Percentiles rank a stretch among this genome's conserved stretches.
Conservation (phyloP, 345 rosid species). For the Noccaea bulbosa region DNA sequence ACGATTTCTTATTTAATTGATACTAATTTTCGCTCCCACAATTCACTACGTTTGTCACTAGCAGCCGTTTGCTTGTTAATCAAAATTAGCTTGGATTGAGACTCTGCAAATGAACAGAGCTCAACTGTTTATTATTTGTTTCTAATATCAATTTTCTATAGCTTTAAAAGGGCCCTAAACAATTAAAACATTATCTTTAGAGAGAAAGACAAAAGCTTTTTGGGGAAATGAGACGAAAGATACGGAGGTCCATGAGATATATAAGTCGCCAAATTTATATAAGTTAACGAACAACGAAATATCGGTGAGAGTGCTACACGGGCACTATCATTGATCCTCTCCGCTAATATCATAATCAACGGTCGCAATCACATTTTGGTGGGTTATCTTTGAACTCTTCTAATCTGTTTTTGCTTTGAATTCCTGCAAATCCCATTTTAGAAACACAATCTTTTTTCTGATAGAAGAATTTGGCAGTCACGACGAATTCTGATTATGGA, state of each 20-base stretch:
- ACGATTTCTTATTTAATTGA: constrained; percentile 18
- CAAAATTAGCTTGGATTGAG: no score
- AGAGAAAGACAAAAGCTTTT: constrained; percentile 17
- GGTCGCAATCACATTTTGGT: constrained; percentile 17
- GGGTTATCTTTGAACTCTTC: constrained; percentile 19
- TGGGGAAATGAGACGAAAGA: constrained; percentile 16
- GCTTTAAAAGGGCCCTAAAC: no score
- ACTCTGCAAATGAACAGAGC: no score
- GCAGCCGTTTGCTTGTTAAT: no score
- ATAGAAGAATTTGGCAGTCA: not conserved
- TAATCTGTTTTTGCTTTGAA: constrained; percentile 1
- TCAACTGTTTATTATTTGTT: no score
- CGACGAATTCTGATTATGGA: not conserved
- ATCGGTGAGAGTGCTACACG: not conserved
- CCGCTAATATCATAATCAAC: constrained; percentile 7
- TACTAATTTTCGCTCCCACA: constrained; percentile 22
- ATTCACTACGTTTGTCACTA: not conserved
- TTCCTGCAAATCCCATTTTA: not conserved
- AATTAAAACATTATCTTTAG: not conserved
- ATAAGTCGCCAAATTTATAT: not conserved
- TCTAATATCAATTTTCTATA: no score
- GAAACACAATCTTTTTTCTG: not conserved
- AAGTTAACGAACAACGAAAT: not conserved
- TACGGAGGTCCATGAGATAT: constrained; percentile 29
- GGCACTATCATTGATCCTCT: constrained; percentile 10